phyloP scores from a whole-genome alignment of 345 rosid species.

The Psidium friedrichsthalianum region DNA sequence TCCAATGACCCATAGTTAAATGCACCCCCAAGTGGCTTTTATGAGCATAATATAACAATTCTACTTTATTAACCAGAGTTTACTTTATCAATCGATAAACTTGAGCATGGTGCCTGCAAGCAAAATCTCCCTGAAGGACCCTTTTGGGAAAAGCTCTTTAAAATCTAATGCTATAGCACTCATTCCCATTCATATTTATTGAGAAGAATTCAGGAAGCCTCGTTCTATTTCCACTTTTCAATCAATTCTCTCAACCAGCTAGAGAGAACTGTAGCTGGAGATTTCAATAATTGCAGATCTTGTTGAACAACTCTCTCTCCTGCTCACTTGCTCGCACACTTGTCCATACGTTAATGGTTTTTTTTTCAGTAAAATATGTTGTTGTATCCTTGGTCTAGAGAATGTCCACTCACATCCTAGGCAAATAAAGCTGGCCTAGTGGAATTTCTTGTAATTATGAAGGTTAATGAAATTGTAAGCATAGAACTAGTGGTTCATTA shows the following conservation, averaged over 20 bases:
- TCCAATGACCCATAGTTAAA: too few relatives aligned
- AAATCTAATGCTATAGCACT: not conserved
- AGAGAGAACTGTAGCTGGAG: not conserved
- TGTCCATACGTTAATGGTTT: fast-evolving
- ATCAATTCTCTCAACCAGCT: not conserved
- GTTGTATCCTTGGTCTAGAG: not conserved
- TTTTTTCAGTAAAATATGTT: not conserved
- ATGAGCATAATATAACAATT: constrained; percentile 1
- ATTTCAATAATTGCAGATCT: not conserved
- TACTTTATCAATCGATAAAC: too few relatives aligned
- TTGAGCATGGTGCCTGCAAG: too few relatives aligned
- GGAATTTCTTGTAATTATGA: too few relatives aligned
- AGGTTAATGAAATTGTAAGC: too few relatives aligned
- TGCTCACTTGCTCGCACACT: not conserved
- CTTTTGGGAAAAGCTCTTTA: not conserved
- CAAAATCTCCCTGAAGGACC: not conserved
- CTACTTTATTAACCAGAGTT: not conserved
- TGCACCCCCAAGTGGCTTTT: too few relatives aligned
- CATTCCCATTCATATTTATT: not conserved
- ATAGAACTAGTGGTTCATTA: not conserved
- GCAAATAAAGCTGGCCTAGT: too few relatives aligned
- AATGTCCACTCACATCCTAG: not conserved
- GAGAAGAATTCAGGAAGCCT: not conserved
- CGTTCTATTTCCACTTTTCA: not conserved
- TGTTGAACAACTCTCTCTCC: not conserved